Percentiles rank a stretch among this genome's conserved stretches.
Evolutionary conservation across 352 stramenopile species (phyloP).

Genomic region (Thraustochytrium aureum): DNA sequence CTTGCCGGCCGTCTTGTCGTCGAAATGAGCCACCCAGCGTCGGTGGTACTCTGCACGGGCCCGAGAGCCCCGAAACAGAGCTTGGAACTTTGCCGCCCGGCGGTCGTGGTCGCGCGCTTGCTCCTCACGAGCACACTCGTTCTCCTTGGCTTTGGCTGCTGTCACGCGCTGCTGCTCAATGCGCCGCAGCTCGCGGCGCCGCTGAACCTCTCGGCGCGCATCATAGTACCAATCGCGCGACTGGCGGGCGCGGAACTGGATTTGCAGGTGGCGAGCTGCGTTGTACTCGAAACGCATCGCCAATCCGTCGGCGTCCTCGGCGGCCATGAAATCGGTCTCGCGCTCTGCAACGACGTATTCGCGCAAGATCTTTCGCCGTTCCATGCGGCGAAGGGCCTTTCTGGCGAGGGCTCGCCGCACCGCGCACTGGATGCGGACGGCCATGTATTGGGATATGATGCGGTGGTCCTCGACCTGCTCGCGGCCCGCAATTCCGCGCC

Average conservation of each 20-base stretch:
- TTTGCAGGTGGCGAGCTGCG: conserved; percentile 30
- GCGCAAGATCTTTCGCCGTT: conserved; percentile 7
- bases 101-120: background rate
- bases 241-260: conserved; percentile 27
- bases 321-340: conserved; percentile 31
- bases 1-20: background rate
- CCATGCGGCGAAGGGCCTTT: background rate
- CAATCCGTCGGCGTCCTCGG: background rate
- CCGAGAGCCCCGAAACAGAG: background rate
- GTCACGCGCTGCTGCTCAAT: background rate
- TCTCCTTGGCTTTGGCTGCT: background rate
- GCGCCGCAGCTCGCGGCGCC: background rate
- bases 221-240: conserved; percentile 6
- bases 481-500: conserved; percentile 20
- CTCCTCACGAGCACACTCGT: background rate
- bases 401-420: conserved; percentile 13
- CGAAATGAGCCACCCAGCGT: background rate
- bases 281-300: conserved; percentile 41
- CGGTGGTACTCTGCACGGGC: conserved; percentile 13
- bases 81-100: conserved; percentile 15
- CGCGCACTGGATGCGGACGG: background rate
- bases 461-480: conserved; percentile 20
- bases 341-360: conserved; percentile 20
- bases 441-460: conserved; percentile 40
- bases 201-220: conserved; percentile 18